A percentile compares a stretch with the other conserved stretches of the same genome.
phyloP scores from a whole-genome alignment of 495 filamentous ascomycete species.

The Talaromyces wortmannii region DNA sequence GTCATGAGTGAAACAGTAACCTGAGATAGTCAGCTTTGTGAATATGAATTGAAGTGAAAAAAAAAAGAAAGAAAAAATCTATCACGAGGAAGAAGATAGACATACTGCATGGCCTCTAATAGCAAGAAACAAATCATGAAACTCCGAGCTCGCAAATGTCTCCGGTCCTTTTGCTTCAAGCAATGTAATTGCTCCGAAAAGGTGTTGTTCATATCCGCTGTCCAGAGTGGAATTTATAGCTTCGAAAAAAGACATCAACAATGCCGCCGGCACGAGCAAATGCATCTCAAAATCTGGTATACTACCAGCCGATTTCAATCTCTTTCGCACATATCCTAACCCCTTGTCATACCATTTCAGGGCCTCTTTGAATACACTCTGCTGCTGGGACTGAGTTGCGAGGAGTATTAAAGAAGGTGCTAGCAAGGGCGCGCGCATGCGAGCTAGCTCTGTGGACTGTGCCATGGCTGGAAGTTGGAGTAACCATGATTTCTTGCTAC shows the following conservation, averaged over 20 bases:
- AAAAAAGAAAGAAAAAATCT: too few relatives aligned
- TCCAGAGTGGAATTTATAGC: not conserved
- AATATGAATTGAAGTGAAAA: not conserved
- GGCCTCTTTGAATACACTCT: not conserved
- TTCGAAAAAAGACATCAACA: conserved; percentile 1
- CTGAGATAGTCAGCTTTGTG: not conserved
- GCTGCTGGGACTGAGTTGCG: not conserved
- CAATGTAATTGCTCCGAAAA: not conserved
- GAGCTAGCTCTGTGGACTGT: not conserved
- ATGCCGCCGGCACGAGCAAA: not conserved
- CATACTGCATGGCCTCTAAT: not conserved
- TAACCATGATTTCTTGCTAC: not conserved
- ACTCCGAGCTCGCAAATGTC: not conserved
- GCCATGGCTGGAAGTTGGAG: not conserved
- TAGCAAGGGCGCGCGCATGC: conserved; percentile 1
- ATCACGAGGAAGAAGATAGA: not conserved
- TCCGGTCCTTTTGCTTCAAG: not conserved
- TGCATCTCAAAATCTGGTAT: not conserved
- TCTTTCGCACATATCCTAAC: not conserved
- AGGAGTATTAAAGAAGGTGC: not conserved
- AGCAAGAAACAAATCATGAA: not conserved
- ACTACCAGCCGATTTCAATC: not conserved
- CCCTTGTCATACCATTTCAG: conserved; percentile 2
- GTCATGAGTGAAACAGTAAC: conserved; percentile 1
- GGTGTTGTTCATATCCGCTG: conserved; percentile 1